Percentiles rank a stretch among this genome's conserved stretches.
Conservation (phyloP, 2,329 filamentous ascomycete species). For the Chaetomium olivaceum region DNA sequence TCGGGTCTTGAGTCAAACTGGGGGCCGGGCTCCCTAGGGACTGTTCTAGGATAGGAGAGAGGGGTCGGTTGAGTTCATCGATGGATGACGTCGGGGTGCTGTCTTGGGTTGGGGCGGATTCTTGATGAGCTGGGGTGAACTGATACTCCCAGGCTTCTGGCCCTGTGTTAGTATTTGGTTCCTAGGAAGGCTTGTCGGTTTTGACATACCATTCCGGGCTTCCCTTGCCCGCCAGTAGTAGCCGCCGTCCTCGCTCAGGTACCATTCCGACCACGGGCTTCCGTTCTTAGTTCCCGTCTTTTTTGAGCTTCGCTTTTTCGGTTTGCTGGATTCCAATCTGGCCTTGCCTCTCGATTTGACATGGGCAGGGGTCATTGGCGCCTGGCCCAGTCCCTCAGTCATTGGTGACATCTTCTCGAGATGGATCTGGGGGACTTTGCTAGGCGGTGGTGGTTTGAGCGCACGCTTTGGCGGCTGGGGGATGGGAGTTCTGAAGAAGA, state of each 20-base stretch:
- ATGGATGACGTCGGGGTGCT: constrained; percentile 9
- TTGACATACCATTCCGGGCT: constrained; percentile 17
- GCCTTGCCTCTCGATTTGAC: not conserved
- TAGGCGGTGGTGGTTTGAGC: constrained; percentile 6
- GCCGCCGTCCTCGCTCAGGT: constrained; percentile 21
- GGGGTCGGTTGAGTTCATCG: not conserved
- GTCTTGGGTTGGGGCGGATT: constrained; percentile 4
- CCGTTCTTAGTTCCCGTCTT: not conserved
- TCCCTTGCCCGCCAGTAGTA: constrained; percentile 29
- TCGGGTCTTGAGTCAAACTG: not conserved
- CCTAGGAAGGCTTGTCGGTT: not conserved
- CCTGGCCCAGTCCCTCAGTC: constrained; percentile 7
- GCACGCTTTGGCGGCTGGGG: not conserved
- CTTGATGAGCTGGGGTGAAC: constrained; percentile 10
- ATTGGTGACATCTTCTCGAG: constrained; percentile 7
- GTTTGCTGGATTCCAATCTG: constrained; percentile 37
- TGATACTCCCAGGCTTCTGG: constrained; percentile 29
- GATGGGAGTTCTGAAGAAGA: constrained; percentile 8
- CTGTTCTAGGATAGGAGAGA: not conserved
- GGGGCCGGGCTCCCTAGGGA: not conserved
- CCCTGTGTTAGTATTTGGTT: not conserved
- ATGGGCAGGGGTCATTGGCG: constrained; percentile 12
- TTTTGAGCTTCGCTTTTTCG: constrained; percentile 26
- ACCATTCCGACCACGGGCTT: constrained; percentile 31
- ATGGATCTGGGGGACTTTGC: constrained; percentile 10